These are phyloP conservation scores for Vicia villosa DNA, from an alignment of 306 rosid species.

Conservation along the genomic window DNA sequence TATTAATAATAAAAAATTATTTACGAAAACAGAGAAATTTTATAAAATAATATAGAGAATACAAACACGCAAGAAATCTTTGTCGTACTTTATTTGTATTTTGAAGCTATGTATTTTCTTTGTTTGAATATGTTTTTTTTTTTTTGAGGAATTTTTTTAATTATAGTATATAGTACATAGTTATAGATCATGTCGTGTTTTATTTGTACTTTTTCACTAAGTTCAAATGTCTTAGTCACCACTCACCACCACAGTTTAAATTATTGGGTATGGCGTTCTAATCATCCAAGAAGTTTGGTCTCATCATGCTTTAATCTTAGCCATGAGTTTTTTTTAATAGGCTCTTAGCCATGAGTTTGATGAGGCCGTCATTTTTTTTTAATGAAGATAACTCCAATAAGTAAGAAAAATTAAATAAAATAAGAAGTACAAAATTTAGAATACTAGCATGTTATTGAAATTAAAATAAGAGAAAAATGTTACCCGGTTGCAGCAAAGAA, in stretches of 20 bases:
- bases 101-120: constrained; percentile 10
- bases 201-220: background rate
- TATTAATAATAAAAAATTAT: background rate
- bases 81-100: background rate
- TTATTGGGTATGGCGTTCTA: background rate
- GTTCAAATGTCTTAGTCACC: constrained; percentile 5
- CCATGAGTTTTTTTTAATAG: too few relatives aligned
- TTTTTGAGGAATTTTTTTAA: background rate
- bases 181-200: background rate
- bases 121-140: constrained; percentile 13
- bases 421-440: background rate
- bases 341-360: background rate
- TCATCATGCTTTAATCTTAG: background rate
- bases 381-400: background rate
- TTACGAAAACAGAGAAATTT: too few relatives aligned
- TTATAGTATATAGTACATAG: background rate
- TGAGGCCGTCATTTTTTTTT: background rate
- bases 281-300: background rate
- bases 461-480: background rate
- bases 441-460: background rate
- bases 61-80: background rate
- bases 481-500: constrained; percentile 86
- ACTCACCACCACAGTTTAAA: constrained; percentile 4
- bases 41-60: background rate
- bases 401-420: background rate